phyloP scores from a whole-genome alignment of 768 basidiomycete genomes.

The Lactifluus echinatus region DNA sequence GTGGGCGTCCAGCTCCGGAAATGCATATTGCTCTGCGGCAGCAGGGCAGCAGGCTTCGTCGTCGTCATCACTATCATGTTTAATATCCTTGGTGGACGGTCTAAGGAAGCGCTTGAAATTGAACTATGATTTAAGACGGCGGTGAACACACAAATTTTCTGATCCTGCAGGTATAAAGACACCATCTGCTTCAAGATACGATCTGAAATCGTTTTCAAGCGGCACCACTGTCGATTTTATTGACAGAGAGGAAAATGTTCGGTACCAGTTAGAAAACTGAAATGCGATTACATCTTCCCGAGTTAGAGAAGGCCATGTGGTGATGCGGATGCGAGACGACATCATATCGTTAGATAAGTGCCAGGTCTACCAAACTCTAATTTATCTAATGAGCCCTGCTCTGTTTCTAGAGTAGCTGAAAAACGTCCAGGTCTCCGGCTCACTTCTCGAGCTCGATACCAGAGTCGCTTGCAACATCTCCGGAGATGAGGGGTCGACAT shows the following conservation, averaged over 20 bases:
- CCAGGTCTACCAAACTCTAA: neutral
- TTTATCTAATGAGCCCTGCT: slow-evolving; percentile 14
- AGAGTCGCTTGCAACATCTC: slow-evolving; percentile 52
- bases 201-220: slow-evolving; percentile 49
- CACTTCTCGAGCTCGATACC: slow-evolving; percentile 47
- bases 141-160: slow-evolving; percentile 54
- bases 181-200: slow-evolving; percentile 78
- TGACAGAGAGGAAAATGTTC: slow-evolving; percentile 49
- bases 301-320: slow-evolving; percentile 45
- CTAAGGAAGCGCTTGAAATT: slow-evolving; percentile 29
- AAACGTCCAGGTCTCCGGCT: neutral
- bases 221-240: slow-evolving; percentile 75
- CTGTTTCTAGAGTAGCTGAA: neutral
- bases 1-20: slow-evolving; percentile 71
- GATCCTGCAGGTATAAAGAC: slow-evolving; percentile 77
- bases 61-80: slow-evolving; percentile 33
- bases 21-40: slow-evolving; percentile 39
- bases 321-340: too few relatives aligned
- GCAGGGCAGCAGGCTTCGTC: slow-evolving; percentile 29
- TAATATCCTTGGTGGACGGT: slow-evolving; percentile 34
- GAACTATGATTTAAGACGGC: neutral
- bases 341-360: neutral
- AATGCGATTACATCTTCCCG: slow-evolving; percentile 53
- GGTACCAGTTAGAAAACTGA: slow-evolving; percentile 84
- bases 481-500: slow-evolving; percentile 55